Evolutionary conservation across 306 rosid species (phyloP).

Genomic region (Hippophae gyantsensis): DNA sequence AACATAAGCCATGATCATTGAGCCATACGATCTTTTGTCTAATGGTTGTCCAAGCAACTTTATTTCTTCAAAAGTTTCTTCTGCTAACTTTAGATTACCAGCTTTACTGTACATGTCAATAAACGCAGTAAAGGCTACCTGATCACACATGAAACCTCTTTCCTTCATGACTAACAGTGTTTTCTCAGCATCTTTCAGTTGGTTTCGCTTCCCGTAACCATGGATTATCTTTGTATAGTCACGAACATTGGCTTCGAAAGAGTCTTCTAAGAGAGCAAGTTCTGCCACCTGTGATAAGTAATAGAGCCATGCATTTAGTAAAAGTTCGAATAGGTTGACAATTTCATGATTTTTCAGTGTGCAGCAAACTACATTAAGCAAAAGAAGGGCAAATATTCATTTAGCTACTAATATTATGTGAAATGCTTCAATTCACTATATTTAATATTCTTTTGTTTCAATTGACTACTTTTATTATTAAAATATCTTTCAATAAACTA

Average conservation of each 20-base stretch:
- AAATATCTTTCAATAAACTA: too few relatives aligned
- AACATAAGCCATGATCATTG: conserved; percentile 80
- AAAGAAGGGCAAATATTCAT: too few relatives aligned
- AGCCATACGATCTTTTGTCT: conserved; percentile 76
- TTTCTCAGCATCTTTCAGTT: conserved; percentile 52
- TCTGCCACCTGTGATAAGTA: conserved; percentile 61
- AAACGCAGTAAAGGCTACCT: conserved; percentile 68
- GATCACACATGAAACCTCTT: conserved; percentile 63
- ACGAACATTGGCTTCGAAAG: conserved; percentile 60
- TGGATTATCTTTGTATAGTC: conserved; percentile 82
- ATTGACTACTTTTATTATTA: too few relatives aligned
- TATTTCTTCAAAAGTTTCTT: conserved; percentile 70
- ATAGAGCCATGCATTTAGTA: conserved; percentile 3
- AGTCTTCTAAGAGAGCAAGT: conserved; percentile 53
- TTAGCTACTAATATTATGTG: too few relatives aligned
- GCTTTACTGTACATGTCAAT: conserved; percentile 79
- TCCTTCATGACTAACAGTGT: conserved; percentile 48
- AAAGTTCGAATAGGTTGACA: conserved; percentile 1
- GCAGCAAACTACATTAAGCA: too few relatives aligned
- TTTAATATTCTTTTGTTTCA: too few relatives aligned
- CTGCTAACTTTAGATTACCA: conserved; percentile 48
- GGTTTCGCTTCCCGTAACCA: conserved; percentile 53
- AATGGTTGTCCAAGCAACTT: conserved; percentile 56
- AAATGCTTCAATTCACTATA: too few relatives aligned
- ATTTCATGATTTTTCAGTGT: background rate